These are phyloP conservation scores for Candida methanosorbosa DNA, from an alignment of 805 yeast species.

Conservation along the genomic window DNA sequence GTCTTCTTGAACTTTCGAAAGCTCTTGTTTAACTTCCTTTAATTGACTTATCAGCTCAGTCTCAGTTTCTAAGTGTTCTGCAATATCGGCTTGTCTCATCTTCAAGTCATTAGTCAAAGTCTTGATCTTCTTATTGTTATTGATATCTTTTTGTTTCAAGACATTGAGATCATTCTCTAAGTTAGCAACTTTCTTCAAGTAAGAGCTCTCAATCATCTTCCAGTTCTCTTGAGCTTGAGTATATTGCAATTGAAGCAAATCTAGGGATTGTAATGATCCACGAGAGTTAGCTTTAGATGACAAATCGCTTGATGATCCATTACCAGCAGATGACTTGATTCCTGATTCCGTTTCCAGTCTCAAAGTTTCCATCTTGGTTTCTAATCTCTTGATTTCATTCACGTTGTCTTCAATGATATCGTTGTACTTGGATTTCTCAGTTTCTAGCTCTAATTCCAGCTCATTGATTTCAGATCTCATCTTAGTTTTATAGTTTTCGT, in stretches of 20 bases:
- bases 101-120: slow-evolving; percentile 29
- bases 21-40: slow-evolving; percentile 7
- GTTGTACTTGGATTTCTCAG: slow-evolving; percentile 17
- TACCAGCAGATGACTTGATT: background rate
- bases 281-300: background rate
- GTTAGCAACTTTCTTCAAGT: slow-evolving; percentile 37
- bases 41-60: slow-evolving; percentile 9
- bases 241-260: slow-evolving; percentile 58
- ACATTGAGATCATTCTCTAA: slow-evolving; percentile 37
- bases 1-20: slow-evolving; percentile 6
- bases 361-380: slow-evolving; percentile 59
- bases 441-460: slow-evolving; percentile 20
- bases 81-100: slow-evolving; percentile 17
- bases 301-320: background rate
- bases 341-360: slow-evolving; percentile 49
- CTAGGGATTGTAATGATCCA: slow-evolving; percentile 14
- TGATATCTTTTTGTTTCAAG: slow-evolving; percentile 22
- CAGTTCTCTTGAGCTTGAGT: slow-evolving; percentile 73
- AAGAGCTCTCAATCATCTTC: slow-evolving; percentile 67
- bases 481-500: slow-evolving; percentile 15
- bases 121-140: slow-evolving; percentile 18
- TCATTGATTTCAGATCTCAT: slow-evolving; percentile 13
- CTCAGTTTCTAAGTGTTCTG: slow-evolving; percentile 17
- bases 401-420: slow-evolving; percentile 23
- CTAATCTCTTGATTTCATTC: slow-evolving; percentile 49